Conservation (phyloP, 495 filamentous ascomycete genomes). For the Ascodesmis nigricans region DNA sequence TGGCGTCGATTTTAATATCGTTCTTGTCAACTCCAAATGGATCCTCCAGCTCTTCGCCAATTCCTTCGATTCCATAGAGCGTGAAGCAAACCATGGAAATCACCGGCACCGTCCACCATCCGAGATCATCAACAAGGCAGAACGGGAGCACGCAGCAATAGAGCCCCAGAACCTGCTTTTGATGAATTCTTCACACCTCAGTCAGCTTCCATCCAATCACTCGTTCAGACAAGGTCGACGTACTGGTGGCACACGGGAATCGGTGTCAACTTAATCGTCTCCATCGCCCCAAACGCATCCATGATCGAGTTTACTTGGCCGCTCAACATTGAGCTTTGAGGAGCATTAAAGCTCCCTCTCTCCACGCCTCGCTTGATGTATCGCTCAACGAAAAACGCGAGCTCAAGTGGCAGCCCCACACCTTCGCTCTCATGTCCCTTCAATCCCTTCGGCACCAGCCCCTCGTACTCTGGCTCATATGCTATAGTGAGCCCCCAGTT, state of each 20-base stretch:
- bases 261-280: slow-evolving; percentile 47
- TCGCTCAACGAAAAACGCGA: slow-evolving; percentile 44
- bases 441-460: slow-evolving; percentile 36
- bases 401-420: slow-evolving; percentile 40
- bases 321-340: slow-evolving; percentile 28
- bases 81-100: slow-evolving; percentile 48
- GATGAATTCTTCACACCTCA: slow-evolving; percentile 57
- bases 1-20: slow-evolving; percentile 60
- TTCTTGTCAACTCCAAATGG: slow-evolving; percentile 55
- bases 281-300: slow-evolving; percentile 49
- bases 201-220: background rate
- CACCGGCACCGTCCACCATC: slow-evolving; percentile 48
- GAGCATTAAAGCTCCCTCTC: slow-evolving; percentile 20
- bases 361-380: slow-evolving; percentile 42
- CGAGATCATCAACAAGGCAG: slow-evolving; percentile 48
- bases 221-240: slow-evolving; percentile 8
- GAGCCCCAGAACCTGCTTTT: slow-evolving; percentile 51
- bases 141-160: slow-evolving; percentile 54
- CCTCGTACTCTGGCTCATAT: slow-evolving; percentile 33
- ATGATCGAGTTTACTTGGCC: slow-evolving; percentile 38
- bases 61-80: slow-evolving; percentile 50
- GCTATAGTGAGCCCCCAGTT: slow-evolving; percentile 41
- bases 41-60: slow-evolving; percentile 52
- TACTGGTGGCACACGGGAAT: slow-evolving; percentile 56
- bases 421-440: slow-evolving; percentile 41